Percentiles rank a stretch among this genome's conserved stretches.
These are phyloP conservation scores for Ziziphus jujuba DNA, from an alignment of 306 rosid species.

Conservation along the genomic window DNA sequence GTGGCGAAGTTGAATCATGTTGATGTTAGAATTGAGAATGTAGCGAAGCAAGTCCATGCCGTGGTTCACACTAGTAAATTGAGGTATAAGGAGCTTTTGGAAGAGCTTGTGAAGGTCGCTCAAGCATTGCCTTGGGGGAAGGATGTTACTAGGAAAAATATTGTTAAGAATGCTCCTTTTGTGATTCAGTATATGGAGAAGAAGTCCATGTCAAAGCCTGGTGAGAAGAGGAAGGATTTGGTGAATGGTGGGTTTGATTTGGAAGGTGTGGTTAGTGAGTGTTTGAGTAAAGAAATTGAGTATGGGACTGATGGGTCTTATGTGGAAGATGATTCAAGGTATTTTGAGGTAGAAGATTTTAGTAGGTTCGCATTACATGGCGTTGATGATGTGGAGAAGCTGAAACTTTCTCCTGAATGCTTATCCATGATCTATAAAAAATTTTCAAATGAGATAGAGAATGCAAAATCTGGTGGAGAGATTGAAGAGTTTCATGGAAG, in stretches of 20 bases:
- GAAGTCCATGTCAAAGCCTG: constrained; percentile 52
- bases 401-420: constrained; percentile 61
- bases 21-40: constrained; percentile 43
- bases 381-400: constrained; percentile 18
- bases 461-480: constrained; percentile 26
- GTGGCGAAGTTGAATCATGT: constrained; percentile 62
- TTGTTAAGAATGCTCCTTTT: constrained; percentile 55
- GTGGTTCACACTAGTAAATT: constrained; percentile 51
- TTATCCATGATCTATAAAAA: constrained; percentile 54
- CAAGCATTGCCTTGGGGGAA: constrained; percentile 86
- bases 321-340: constrained; percentile 33
- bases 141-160: constrained; percentile 61
- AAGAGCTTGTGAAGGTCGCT: constrained; percentile 68
- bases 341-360: constrained; percentile 28
- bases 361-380: background rate
- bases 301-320: constrained; percentile 23
- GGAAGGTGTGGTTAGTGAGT: constrained; percentile 47
- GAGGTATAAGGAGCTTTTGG: constrained; percentile 62
- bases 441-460: constrained; percentile 29
- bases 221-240: constrained; percentile 28
- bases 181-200: constrained; percentile 75
- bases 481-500: constrained; percentile 26
- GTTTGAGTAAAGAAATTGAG: constrained; percentile 36
- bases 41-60: constrained; percentile 59
- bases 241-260: constrained; percentile 45